Conservation (phyloP, 2,329 filamentous ascomycete genomes). For the Phoma sp. region DNA sequence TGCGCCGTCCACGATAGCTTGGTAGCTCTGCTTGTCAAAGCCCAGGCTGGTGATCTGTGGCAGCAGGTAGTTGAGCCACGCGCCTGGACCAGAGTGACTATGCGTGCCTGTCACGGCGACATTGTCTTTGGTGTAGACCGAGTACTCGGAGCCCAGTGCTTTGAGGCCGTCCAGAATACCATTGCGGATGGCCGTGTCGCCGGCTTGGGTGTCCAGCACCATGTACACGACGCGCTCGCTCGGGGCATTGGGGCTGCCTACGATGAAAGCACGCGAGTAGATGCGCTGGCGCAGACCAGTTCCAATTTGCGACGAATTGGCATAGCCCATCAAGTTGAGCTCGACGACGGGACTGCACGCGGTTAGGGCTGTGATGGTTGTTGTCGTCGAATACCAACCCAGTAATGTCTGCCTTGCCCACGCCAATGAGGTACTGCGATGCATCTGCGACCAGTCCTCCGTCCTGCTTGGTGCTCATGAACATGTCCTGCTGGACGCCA, state of each 20-base stretch:
- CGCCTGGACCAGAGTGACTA: slow-evolving; percentile 88
- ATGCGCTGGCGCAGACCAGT: slow-evolving; percentile 85
- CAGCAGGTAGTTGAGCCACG: slow-evolving; percentile 92
- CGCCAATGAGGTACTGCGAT: slow-evolving; percentile 68
- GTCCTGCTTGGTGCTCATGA: slow-evolving; percentile 39
- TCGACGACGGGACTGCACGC: slow-evolving; percentile 79
- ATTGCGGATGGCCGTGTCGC: slow-evolving; percentile 86
- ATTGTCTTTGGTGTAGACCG: slow-evolving; percentile 79
- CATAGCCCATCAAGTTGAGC: slow-evolving; percentile 91
- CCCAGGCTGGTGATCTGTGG: slow-evolving; percentile 90
- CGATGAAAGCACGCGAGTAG: slow-evolving; percentile 88
- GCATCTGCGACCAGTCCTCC: slow-evolving; percentile 44
- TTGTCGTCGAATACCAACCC: slow-evolving; percentile 60
- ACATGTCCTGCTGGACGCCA: slow-evolving; percentile 32
- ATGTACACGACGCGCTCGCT: slow-evolving; percentile 83
- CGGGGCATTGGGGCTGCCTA: slow-evolving; percentile 71
- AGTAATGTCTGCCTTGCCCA: slow-evolving; percentile 76
- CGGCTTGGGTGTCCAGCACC: slow-evolving; percentile 84
- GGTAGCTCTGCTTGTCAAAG: slow-evolving; percentile 85
- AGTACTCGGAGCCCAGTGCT: slow-evolving; percentile 74
- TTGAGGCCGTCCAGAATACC: slow-evolving; percentile 82
- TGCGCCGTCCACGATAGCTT: slow-evolving; percentile 86
- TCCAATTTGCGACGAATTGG: slow-evolving; percentile 81
- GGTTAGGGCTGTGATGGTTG: neutral
- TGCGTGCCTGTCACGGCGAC: slow-evolving; percentile 92